A percentile compares a stretch with the other conserved stretches of the same genome.
Evolutionary conservation across 331 rosid genomes (phyloP).

Genomic region (Rosa hybrid): DNA sequence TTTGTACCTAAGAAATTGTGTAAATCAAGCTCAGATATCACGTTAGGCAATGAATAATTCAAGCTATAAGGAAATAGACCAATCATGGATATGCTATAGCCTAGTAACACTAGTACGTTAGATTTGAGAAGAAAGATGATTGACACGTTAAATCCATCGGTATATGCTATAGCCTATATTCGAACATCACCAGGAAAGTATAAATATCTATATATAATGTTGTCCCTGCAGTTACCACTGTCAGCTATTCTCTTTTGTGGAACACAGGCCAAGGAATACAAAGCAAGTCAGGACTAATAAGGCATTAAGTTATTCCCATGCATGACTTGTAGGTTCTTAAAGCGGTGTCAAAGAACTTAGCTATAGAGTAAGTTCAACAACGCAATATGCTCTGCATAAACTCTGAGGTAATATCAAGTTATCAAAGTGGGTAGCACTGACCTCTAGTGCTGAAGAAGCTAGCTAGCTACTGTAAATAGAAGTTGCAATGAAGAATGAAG

Average conservation of each 20-base stretch:
- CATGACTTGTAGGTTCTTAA: not conserved
- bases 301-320: not conserved
- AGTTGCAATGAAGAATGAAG: not conserved
- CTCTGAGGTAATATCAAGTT: not conserved
- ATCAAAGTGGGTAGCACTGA: not conserved
- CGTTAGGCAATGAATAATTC: not conserved
- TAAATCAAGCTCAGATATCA: not conserved
- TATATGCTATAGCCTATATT: not conserved
- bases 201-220: not conserved
- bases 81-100: not conserved
- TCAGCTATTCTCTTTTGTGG: not conserved
- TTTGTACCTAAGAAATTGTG: not conserved
- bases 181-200: not conserved
- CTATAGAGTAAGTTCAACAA: not conserved
- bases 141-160: not conserved
- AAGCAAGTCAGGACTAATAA: not conserved
- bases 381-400: not conserved
- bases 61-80: not conserved
- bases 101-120: not conserved
- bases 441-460: not conserved
- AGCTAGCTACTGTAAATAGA: not conserved
- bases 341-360: not conserved
- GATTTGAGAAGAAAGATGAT: not conserved
- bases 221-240: not conserved
- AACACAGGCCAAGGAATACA: constrained; percentile 3